Evolutionary conservation across 2,329 filamentous ascomycete genomes (phyloP), one percentile per base, ranked within the genome.

Genomic region (Colletotrichum sp.): DNA sequence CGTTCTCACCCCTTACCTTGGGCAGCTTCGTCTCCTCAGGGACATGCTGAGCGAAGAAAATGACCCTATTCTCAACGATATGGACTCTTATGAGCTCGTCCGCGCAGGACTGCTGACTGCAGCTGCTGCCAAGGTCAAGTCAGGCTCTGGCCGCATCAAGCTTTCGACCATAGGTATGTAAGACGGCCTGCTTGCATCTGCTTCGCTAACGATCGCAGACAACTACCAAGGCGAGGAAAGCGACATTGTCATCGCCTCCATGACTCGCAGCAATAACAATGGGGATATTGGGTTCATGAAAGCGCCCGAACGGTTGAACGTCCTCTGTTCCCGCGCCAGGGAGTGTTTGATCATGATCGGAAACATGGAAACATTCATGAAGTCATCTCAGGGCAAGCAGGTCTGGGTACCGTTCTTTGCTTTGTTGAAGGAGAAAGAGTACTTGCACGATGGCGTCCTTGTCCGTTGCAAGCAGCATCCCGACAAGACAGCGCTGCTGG

Each of bases 201-300:
- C 26, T 58, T 24, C 16, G 10, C 10, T 34, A 30, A 61, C 58
- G 12, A 61, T 34, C 10, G 15, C 16, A 93, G 94, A 96, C 77
- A 96, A 96, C 76, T 96, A 94, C 73, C 94, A 96, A 81, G 94
- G 94, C 2, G 94, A 96, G 79, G 94, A 96, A 78, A 92, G 91
- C 48, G 91, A 95, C 2, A 93, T 96, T 18, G 92, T 95, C 0
- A 89, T 96, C 9, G 90, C 86, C 0, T 93, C 92, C 0, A 82
- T 96, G 13, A 94, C 93, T 0, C 86, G 94, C 6, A 94, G 93
- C 81, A 96, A 96, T 77, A 73, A 79, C 0, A 80, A 80, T 0
- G 89, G 90, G 0, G 92, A 95, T 2, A 94, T 95, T 34, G 94
- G 94, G 0, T 96, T 96, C 81, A 92, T 96, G 87, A 80, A 85